phyloP scores from a whole-genome alignment of 2,329 filamentous ascomycete genomes.

The Cyanodermella asteris region DNA sequence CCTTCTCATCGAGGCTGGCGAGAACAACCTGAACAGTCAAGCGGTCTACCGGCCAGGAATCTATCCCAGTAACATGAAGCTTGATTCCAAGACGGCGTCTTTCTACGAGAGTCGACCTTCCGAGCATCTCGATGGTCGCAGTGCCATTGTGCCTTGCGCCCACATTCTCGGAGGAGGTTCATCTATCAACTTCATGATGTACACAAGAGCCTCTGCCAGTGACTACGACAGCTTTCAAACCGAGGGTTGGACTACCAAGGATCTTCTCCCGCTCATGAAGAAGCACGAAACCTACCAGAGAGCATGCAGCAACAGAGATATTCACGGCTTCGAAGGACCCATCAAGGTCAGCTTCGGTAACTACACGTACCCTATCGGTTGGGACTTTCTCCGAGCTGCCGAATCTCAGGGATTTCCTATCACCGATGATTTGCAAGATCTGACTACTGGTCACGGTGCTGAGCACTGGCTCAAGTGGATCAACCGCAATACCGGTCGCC shows the following conservation, averaged over 20 bases:
- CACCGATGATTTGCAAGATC: slow-evolving; percentile 56
- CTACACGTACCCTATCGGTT: slow-evolving; percentile 62
- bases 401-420: slow-evolving; percentile 54
- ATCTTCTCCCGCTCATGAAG: slow-evolving; percentile 54
- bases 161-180: slow-evolving; percentile 51
- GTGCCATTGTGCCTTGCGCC: slow-evolving; percentile 53
- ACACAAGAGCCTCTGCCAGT: slow-evolving; percentile 47
- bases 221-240: slow-evolving; percentile 63
- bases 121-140: slow-evolving; percentile 47
- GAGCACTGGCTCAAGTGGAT: slow-evolving; percentile 80
- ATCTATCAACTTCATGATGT: slow-evolving; percentile 57
- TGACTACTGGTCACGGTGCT: slow-evolving; percentile 38
- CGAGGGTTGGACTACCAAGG: slow-evolving; percentile 58
- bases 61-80: slow-evolving; percentile 58
- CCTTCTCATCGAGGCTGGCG: slow-evolving; percentile 47
- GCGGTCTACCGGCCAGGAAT: slow-evolving; percentile 42
- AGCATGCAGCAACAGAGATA: slow-evolving; percentile 34
- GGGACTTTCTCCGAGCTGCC: slow-evolving; percentile 52
- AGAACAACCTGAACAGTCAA: slow-evolving; percentile 56
- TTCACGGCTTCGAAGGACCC: slow-evolving; percentile 58
- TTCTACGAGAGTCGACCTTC: slow-evolving; percentile 63
- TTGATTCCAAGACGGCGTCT: slow-evolving; percentile 60
- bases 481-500: slow-evolving; percentile 44
- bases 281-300: slow-evolving; percentile 64
- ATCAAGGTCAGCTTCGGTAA: slow-evolving; percentile 69